phyloP scores from a whole-genome alignment of 179 eudicot species.

The Corrigiola litoralis region DNA sequence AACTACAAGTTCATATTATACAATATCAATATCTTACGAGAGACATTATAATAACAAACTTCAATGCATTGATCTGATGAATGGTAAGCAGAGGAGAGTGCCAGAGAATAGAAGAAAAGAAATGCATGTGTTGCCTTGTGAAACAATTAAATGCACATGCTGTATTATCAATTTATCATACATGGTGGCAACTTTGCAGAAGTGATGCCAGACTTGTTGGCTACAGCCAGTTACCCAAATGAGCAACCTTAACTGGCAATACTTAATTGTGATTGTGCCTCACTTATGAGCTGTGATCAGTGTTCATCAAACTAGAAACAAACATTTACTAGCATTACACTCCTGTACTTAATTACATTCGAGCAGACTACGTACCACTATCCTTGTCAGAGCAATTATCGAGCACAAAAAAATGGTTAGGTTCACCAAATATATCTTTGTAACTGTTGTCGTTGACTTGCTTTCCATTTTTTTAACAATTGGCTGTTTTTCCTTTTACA shows the following conservation, averaged over 20 bases:
- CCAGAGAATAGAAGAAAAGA: background rate
- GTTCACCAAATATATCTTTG: background rate
- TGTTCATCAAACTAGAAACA: background rate
- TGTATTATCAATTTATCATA: background rate
- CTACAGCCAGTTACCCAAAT: background rate
- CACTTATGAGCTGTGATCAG: background rate
- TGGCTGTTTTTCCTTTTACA: no score
- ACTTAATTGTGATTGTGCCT: background rate
- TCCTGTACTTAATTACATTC: background rate
- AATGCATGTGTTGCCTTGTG: constrained; percentile 2
- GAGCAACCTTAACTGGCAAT: background rate
- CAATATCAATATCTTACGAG: no score
- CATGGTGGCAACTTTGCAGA: background rate
- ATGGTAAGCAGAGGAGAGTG: no score
- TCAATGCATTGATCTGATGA: no score
- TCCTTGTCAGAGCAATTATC: background rate
- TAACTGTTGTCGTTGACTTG: background rate
- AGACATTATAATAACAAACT: no score
- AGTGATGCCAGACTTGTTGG: background rate
- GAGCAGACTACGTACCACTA: background rate
- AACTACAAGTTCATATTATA: no score
- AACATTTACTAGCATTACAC: background rate
- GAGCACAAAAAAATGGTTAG: background rate
- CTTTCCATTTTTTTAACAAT: no score
- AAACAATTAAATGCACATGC: constrained; percentile 1